These are phyloP conservation scores for Mucor lusitanicus DNA, from an alignment of 371 early-diverging fungal genomes.

Conservation along the genomic window DNA sequence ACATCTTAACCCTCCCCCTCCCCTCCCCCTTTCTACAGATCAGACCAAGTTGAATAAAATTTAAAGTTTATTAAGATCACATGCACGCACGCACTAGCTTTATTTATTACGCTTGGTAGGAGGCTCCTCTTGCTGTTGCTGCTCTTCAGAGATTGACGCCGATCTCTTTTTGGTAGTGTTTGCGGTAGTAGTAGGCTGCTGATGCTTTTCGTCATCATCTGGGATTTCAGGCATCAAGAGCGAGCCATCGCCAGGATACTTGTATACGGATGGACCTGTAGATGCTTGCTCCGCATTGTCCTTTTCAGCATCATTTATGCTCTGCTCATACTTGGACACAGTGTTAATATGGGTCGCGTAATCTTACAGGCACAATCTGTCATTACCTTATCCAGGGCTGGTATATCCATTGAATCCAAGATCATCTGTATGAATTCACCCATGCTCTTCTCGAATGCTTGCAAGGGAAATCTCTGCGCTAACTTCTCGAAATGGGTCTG, in stretches of 20 bases:
- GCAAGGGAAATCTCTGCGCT: constrained; percentile 53
- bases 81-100: neutral
- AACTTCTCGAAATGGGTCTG: constrained; percentile 51
- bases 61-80: neutral
- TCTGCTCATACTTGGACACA: constrained; percentile 14
- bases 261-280: constrained; percentile 34
- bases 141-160: constrained; percentile 1
- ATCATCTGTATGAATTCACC: constrained; percentile 51
- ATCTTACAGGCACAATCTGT: neutral
- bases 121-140: neutral
- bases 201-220: constrained; percentile 22
- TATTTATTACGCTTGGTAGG: constrained; percentile 1
- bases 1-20: neutral
- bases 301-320: constrained; percentile 5
- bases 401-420: constrained; percentile 42
- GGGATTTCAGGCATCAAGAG: constrained; percentile 42
- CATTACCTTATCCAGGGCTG: constrained; percentile 47
- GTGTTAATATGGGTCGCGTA: neutral
- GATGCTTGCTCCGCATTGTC: neutral
- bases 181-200: neutral
- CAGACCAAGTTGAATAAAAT: neutral
- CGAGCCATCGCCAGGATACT: constrained; percentile 50
- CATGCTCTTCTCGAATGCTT: constrained; percentile 50
- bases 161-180: constrained; percentile 1
- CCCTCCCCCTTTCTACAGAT: neutral